phyloP scores from a whole-genome alignment of 768 basidiomycete genomes.

The Termitomyces sp. region DNA sequence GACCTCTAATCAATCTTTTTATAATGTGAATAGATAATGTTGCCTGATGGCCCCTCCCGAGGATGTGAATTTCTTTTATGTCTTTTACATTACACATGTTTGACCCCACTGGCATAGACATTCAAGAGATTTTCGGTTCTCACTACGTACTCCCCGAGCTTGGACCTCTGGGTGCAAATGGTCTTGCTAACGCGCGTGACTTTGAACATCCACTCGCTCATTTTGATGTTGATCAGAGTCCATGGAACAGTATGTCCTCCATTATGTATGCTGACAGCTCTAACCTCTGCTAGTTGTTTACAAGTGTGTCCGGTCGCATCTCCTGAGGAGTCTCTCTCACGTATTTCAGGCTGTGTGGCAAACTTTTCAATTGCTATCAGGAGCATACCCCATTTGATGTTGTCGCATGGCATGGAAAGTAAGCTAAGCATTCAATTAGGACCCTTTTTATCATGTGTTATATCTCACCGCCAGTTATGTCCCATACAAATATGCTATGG shows the following conservation, averaged over 20 bases:
- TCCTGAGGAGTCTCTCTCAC: not conserved
- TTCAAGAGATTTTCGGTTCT: conserved; percentile 57
- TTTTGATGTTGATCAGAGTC: conserved; percentile 59
- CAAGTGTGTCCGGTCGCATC: conserved; percentile 27
- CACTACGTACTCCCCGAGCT: conserved; percentile 62
- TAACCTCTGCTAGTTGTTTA: conserved; percentile 32
- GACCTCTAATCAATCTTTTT: not conserved
- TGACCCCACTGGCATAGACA: conserved; percentile 30
- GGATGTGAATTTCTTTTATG: conserved; percentile 38
- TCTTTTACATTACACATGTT: not conserved
- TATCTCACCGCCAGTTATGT: conserved; percentile 38
- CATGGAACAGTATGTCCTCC: conserved; percentile 44
- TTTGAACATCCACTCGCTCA: conserved; percentile 60
- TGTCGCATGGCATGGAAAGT: conserved; percentile 69
- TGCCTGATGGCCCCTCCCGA: conserved; percentile 55
- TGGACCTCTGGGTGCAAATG: conserved; percentile 59
- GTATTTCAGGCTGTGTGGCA: conserved; percentile 41
- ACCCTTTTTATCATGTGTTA: not conserved
- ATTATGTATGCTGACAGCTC: not conserved
- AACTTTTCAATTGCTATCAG: conserved; percentile 47
- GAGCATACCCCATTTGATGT: conserved; percentile 69
- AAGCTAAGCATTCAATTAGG: conserved; percentile 27
- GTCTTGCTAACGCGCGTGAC: conserved; percentile 60
- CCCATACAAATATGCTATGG: conserved; percentile 61
- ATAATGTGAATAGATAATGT: conserved; percentile 26